Conservation (phyloP, 306 rosid genomes). For the Parietaria judaica region DNA sequence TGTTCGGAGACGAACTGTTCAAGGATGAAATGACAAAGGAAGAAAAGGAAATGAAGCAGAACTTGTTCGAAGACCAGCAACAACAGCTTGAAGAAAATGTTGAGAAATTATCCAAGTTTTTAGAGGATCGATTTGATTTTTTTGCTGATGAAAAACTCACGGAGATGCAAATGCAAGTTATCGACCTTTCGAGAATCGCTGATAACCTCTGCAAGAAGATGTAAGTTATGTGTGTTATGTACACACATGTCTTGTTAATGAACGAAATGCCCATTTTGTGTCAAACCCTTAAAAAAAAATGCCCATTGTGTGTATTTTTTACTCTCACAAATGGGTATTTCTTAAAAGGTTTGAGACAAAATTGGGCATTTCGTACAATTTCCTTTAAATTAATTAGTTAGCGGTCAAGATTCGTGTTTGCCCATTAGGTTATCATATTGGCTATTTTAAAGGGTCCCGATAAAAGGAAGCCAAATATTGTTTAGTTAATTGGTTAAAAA, state of each 20-base stretch:
- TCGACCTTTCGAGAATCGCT: constrained; percentile 50
- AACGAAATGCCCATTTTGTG: too few species aligned
- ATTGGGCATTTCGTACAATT: too few species aligned
- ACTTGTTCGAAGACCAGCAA: constrained; percentile 96
- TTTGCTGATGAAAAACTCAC: constrained; percentile 48
- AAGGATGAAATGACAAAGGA: constrained; percentile 63
- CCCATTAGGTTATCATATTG: too few species aligned
- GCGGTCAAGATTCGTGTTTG: too few species aligned
- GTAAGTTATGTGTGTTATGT: constrained; percentile 35
- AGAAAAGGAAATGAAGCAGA: constrained; percentile 67
- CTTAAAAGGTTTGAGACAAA: too few species aligned
- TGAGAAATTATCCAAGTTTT: constrained; percentile 71
- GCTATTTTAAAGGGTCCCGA: too few species aligned
- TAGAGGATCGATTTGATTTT: constrained; percentile 72
- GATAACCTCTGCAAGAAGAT: constrained; percentile 70
- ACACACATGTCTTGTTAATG: neutral
- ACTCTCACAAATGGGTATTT: too few species aligned
- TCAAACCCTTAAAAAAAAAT: too few species aligned
- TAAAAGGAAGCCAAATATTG: too few species aligned
- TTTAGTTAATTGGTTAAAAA: too few species aligned
- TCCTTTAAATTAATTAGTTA: too few species aligned
- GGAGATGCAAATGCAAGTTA: constrained; percentile 68
- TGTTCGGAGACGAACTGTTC: constrained; percentile 94
- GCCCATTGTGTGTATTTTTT: neutral
- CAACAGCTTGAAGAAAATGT: constrained; percentile 93